phyloP scores from a whole-genome alignment of 305 asterid species.

The Galium porrigens region DNA sequence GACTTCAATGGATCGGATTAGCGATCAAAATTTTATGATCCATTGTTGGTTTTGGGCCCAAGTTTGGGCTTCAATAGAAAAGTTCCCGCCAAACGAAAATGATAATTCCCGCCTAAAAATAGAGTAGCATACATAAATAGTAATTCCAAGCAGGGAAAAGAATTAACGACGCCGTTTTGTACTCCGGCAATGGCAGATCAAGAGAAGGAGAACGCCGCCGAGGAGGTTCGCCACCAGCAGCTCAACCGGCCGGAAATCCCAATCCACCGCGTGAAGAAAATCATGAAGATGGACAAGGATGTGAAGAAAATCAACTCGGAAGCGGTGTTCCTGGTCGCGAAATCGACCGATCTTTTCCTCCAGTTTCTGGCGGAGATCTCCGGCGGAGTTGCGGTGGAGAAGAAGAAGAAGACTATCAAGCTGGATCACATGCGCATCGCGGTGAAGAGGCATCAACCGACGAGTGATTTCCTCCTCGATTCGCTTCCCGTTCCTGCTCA shows the following conservation, averaged over 20 bases:
- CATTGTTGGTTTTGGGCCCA: too few species aligned
- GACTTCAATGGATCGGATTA: background rate
- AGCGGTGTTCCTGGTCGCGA: constrained; percentile 52
- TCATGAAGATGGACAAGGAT: constrained; percentile 73
- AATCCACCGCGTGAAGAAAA: constrained; percentile 50
- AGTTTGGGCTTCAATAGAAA: background rate
- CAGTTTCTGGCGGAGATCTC: constrained; percentile 62
- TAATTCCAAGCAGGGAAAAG: background rate
- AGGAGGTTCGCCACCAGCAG: constrained; percentile 16
- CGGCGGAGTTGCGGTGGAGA: constrained; percentile 46
- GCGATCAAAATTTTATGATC: too few species aligned
- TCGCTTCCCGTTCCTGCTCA: constrained; percentile 52
- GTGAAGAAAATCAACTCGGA: constrained; percentile 65
- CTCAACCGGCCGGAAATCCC: constrained; percentile 42
- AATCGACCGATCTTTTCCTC: constrained; percentile 75
- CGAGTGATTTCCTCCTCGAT: constrained; percentile 67
- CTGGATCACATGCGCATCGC: constrained; percentile 49
- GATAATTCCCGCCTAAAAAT: background rate
- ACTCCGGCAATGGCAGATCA: constrained; percentile 30
- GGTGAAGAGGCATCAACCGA: constrained; percentile 65
- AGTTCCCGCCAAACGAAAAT: constrained; percentile 1
- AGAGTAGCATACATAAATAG: background rate
- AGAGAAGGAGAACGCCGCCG: constrained; percentile 24
- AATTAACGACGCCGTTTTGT: background rate
- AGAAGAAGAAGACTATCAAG: constrained; percentile 53